Percentiles rank a stretch among this genome's conserved stretches.
phyloP scores from a whole-genome alignment of 2,329 filamentous ascomycete species.

The Fonsecaea erecta region DNA sequence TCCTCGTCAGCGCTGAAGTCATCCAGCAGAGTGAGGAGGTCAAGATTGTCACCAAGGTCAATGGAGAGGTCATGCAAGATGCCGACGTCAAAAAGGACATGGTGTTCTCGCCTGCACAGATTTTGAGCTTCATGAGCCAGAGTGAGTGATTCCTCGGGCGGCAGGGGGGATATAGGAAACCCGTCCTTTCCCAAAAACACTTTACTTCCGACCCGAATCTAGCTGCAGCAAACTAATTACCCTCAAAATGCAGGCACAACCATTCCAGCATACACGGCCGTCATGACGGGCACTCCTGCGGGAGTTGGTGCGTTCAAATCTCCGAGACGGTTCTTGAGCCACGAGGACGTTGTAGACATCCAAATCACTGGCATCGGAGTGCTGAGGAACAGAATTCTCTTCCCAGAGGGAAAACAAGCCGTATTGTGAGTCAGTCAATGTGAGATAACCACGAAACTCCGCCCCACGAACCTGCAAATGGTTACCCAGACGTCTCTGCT shows the following conservation, averaged over 20 bases:
- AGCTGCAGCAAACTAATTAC: conserved; percentile 22
- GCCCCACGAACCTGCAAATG: background rate
- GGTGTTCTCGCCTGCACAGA: conserved; percentile 51
- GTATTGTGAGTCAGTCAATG: conserved; percentile 6
- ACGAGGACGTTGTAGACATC: conserved; percentile 37
- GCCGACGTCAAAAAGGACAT: conserved; percentile 47
- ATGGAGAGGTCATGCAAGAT: conserved; percentile 51
- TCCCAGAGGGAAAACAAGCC: conserved; percentile 3
- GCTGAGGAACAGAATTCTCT: conserved; percentile 10
- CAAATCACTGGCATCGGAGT: conserved; percentile 8
- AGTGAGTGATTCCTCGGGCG: conserved; percentile 32
- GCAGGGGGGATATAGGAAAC: background rate
- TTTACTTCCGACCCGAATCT: conserved; percentile 17
- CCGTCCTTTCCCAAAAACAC: background rate
- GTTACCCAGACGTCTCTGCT: background rate
- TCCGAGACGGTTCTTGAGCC: conserved; percentile 41
- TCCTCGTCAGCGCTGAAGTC: conserved; percentile 47
- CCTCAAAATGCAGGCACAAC: conserved; percentile 52
- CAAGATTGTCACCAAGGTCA: conserved; percentile 47
- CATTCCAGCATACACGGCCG: conserved; percentile 51
- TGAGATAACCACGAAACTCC: background rate
- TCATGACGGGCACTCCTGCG: conserved; percentile 57
- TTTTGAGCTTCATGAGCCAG: conserved; percentile 51
- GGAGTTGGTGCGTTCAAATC: conserved; percentile 44
- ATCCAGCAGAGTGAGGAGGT: conserved; percentile 39